phyloP scores from a whole-genome alignment of 1,284 basidiomycete species.

The Wallemia mellicola region DNA sequence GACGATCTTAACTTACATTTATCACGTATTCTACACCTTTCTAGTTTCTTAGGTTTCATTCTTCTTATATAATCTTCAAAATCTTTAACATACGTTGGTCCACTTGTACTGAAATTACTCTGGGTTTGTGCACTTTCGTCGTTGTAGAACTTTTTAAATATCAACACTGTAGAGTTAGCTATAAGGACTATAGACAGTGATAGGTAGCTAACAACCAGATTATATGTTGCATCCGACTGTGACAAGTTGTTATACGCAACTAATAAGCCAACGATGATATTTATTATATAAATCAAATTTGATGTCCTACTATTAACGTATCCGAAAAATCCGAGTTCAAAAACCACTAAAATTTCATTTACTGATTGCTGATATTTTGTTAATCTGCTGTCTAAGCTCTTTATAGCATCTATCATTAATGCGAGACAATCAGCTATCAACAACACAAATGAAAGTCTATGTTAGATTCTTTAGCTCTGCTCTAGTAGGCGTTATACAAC shows the following conservation, averaged over 20 bases:
- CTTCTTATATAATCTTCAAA: not conserved
- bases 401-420: not conserved
- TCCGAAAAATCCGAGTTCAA: not conserved
- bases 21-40: not conserved
- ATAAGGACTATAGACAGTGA: not conserved
- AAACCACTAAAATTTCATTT: not conserved
- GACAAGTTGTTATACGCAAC: not conserved
- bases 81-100: not conserved
- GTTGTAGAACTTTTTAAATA: not conserved
- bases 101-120: not conserved
- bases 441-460: not conserved
- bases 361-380: not conserved
- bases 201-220: not conserved
- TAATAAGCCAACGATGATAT: not conserved
- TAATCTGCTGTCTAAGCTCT: not conserved
- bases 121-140: not conserved
- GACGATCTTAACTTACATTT: not conserved
- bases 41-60: not conserved
- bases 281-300: not conserved
- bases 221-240: not conserved
- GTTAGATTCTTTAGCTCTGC: not conserved
- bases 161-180: not conserved
- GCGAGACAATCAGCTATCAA: not conserved
- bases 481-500: not conserved
- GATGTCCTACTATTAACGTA: not conserved